phyloP scores from a whole-genome alignment of 306 rosid genomes.

The Lotus japonicus region DNA sequence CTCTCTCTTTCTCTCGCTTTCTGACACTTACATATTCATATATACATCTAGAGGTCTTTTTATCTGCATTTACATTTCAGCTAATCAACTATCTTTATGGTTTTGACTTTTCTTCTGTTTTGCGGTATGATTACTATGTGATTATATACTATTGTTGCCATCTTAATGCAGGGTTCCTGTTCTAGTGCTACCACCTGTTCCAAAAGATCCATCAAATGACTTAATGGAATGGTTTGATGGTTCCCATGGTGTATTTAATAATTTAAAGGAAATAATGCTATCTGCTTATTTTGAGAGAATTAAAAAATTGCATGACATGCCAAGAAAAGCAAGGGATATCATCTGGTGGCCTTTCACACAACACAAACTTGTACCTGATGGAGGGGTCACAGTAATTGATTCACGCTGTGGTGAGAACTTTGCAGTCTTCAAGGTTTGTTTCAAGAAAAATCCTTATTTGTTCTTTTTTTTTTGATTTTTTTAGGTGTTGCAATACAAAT shows the following conservation, averaged over 20 bases:
- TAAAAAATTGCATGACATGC: slow-evolving; percentile 70
- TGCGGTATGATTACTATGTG: slow-evolving; percentile 1
- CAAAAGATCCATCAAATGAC: slow-evolving; percentile 65
- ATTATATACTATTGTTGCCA: slow-evolving; percentile 1
- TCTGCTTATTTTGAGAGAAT: slow-evolving; percentile 53
- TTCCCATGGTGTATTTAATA: slow-evolving; percentile 45
- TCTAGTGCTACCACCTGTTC: slow-evolving; percentile 78
- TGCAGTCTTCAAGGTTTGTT: slow-evolving; percentile 84
- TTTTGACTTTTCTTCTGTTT: slow-evolving; percentile 3
- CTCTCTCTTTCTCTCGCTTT: too few relatives aligned
- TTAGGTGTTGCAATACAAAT: background rate
- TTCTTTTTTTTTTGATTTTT: background rate
- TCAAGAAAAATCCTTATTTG: slow-evolving; percentile 7
- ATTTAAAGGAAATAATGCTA: slow-evolving; percentile 64
- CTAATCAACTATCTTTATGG: background rate
- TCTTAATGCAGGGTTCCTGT: slow-evolving; percentile 68
- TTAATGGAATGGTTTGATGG: slow-evolving; percentile 77
- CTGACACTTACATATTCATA: background rate
- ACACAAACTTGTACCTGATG: slow-evolving; percentile 72
- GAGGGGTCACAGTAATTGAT: slow-evolving; percentile 80
- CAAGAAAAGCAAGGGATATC: slow-evolving; percentile 64
- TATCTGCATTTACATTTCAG: background rate
- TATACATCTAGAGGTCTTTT: background rate
- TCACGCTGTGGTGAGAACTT: slow-evolving; percentile 94
- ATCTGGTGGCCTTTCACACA: slow-evolving; percentile 99